Conservation (phyloP, 2,329 filamentous ascomycete genomes). For the Xylariaceae sp. region DNA sequence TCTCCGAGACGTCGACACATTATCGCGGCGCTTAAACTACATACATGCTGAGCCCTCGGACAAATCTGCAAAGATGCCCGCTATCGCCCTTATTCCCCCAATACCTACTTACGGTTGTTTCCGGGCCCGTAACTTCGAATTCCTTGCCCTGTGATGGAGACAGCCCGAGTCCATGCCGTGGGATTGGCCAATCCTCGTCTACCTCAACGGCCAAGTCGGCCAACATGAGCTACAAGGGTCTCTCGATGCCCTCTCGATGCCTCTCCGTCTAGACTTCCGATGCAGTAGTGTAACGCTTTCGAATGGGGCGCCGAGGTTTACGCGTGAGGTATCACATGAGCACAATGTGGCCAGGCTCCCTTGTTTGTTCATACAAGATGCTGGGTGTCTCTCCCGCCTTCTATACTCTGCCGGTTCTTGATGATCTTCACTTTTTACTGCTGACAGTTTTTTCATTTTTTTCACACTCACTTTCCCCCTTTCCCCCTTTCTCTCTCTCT, state of each 20-base stretch:
- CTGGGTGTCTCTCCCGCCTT: conserved; percentile 6
- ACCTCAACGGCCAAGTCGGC: conserved; percentile 6
- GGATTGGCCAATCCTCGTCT: conserved; percentile 19
- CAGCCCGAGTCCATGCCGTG: conserved; percentile 10
- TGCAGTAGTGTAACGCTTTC: conserved; percentile 14
- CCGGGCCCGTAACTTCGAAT: conserved; percentile 5
- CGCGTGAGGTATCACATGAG: conserved; percentile 10
- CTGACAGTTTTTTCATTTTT: conserved; percentile 3
- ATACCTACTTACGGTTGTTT: conserved; percentile 9
- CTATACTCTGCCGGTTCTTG: conserved; percentile 16
- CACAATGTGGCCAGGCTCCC: neutral
- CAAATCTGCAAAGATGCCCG: conserved; percentile 7
- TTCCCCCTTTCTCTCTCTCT: conserved; percentile 6
- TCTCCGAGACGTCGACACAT: conserved; percentile 2
- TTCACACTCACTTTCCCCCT: conserved; percentile 3
- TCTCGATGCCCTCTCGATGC: conserved; percentile 26
- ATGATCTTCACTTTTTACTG: conserved; percentile 16
- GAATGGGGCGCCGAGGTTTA: neutral
- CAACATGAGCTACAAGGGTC: conserved; percentile 20
- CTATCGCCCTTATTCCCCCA: neutral
- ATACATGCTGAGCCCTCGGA: conserved; percentile 12
- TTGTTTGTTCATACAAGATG: conserved; percentile 26
- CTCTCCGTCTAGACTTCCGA: conserved; percentile 24
- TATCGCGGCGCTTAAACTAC: conserved; percentile 21
- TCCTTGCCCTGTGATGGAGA: conserved; percentile 10